A percentile compares a stretch with the other conserved stretches of the same genome.
Conservation (phyloP, 768 basidiomycete species). For the Postia placenta region DNA sequence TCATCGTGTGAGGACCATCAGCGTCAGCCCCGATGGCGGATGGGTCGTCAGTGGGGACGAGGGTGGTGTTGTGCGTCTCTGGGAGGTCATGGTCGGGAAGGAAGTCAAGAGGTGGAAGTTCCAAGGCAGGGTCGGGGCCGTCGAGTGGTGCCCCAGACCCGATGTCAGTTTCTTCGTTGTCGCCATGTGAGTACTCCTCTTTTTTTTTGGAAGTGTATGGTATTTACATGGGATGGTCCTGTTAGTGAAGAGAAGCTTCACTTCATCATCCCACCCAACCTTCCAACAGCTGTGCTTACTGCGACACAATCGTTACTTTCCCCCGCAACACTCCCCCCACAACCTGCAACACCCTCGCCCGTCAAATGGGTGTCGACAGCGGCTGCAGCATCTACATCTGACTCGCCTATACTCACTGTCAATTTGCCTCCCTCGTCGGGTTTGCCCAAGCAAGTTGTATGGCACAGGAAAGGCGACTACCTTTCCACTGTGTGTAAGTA, state of each 20-base stretch:
- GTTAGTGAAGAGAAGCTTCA: conserved; percentile 74
- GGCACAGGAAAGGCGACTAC: conserved; percentile 96
- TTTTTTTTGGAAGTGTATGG: neutral
- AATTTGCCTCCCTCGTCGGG: conserved; percentile 62
- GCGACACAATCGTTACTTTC: conserved; percentile 56
- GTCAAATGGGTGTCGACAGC: conserved; percentile 64
- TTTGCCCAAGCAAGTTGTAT: conserved; percentile 72
- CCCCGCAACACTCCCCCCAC: conserved; percentile 57
- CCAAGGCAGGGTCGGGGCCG: conserved; percentile 67
- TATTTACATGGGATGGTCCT: too few relatives aligned
- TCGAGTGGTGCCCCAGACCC: conserved; percentile 91
- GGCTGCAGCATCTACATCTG: conserved; percentile 40
- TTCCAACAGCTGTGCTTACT: conserved; percentile 51
- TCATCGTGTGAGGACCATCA: conserved; percentile 66
- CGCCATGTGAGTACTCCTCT: conserved; percentile 54
- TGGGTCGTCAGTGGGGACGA: conserved; percentile 95
- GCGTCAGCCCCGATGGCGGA: conserved; percentile 80
- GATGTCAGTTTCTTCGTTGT: conserved; percentile 78
- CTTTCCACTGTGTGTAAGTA: conserved; percentile 89
- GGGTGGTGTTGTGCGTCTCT: conserved; percentile 76
- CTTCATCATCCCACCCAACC: conserved; percentile 76
- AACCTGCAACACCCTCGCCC: conserved; percentile 49
- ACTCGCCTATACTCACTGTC: conserved; percentile 55
- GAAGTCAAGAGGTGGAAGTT: conserved; percentile 87
- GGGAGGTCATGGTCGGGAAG: conserved; percentile 88